Base-by-base conservation (phyloP, 164 flowering plant species). In the Platanus orientalis region DNA sequence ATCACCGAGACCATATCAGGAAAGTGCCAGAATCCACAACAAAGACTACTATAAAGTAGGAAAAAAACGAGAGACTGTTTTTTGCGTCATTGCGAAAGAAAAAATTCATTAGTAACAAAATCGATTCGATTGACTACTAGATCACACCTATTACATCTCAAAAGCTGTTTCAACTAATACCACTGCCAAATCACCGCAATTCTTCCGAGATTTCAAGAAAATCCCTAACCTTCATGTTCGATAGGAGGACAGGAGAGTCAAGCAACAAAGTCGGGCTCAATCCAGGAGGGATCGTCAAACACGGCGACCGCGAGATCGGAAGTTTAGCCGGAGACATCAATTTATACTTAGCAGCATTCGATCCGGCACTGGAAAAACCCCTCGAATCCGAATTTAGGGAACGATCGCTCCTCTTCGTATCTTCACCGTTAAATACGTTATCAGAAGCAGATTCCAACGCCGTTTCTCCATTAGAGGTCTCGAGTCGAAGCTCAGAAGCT, bases 251-350 rank as follows among this genome's bases (percentile, higher is more conserved):
- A 1, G 75, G 83, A 36, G 79, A 79, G 24, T 72, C 77, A 19
- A 79, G 63, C 45, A 78, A 74, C 26, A 74, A 63, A 21, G 78
- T 48, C 21, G 53, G 98, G 63, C 95, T 89, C 63, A 90, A 82
- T 1, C 96, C 94, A 39, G 98, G 86, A 29, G 97, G 95, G 58
- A 89, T 80, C 62, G 85, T 84, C 55, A 89, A 68, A 62, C 83
- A 81, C 20, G 87, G 54, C 13, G 96, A 80, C 68, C 98, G 68
- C 14, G 95, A 76, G 84, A 93, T 94, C 82, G 97, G 96, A 11
- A 94, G 84, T 73, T 82, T 84, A 17, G 96, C 97, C 23, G 98
- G 98, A 0, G 97, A 86, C 91, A 94, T 82, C 48, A 85, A 78
- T 81, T 85, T 86, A 75, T 94, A 94, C 79, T 75, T 78, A 29